These are phyloP conservation scores for Penicillium turbatum DNA, from an alignment of 495 filamentous ascomycete species.

Conservation along the genomic window DNA sequence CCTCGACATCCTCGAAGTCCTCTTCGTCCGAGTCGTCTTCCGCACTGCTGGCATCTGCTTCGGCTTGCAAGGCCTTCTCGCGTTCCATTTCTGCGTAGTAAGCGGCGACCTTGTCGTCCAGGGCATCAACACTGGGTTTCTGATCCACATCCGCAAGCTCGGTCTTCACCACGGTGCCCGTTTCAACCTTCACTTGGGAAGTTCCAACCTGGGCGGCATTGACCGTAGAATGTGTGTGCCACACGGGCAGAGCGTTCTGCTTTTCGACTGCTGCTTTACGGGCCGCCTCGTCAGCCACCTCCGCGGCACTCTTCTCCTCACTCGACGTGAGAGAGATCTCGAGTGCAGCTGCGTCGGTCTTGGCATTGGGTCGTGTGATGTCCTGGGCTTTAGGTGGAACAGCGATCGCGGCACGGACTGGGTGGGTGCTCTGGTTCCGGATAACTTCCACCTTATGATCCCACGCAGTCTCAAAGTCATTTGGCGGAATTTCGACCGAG, in stretches of 20 bases:
- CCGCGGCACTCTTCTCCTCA: conserved; percentile 69
- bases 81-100: conserved; percentile 51
- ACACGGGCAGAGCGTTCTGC: conserved; percentile 82
- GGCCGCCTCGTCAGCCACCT: conserved; percentile 65
- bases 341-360: conserved; percentile 65
- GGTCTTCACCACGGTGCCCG: conserved; percentile 37
- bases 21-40: conserved; percentile 49
- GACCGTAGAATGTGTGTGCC: conserved; percentile 88
- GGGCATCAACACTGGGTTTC: conserved; percentile 41
- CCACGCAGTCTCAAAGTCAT: conserved; percentile 77
- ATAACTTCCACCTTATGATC: conserved; percentile 47
- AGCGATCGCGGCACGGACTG: conserved; percentile 42
- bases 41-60: conserved; percentile 43
- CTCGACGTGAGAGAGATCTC: conserved; percentile 72
- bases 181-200: conserved; percentile 32
- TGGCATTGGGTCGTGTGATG: conserved; percentile 65
- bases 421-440: conserved; percentile 54
- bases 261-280: conserved; percentile 69
- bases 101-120: conserved; percentile 49
- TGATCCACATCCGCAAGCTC: conserved; percentile 54
- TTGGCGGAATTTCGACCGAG: conserved; percentile 71
- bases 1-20: conserved; percentile 48
- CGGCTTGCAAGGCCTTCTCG: conserved; percentile 45
- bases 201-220: conserved; percentile 25
- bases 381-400: conserved; percentile 50